Evolutionary conservation across 1,139 yeast genomes (phyloP).

Genomic region (Blastobotrys arbuscula): DNA sequence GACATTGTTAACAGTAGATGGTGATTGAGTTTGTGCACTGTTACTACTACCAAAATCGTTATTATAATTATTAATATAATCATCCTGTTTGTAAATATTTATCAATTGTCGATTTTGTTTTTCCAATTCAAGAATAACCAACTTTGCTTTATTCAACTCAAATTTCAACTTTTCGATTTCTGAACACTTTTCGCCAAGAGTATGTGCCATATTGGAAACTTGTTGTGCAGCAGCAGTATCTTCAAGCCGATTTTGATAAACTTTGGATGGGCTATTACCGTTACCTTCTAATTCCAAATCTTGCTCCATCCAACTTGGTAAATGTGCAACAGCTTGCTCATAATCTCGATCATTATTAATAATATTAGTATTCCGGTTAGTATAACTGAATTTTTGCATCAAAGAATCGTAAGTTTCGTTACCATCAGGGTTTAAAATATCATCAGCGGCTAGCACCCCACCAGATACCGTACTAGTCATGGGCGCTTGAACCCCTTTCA

Average conservation of each 20-base stretch:
- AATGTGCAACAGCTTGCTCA: background rate
- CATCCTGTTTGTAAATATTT: background rate
- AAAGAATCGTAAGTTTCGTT: background rate
- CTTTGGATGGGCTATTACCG: too few relatives aligned
- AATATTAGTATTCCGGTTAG: background rate
- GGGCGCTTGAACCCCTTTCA: conserved; percentile 3
- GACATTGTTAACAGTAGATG: background rate
- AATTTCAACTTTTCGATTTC: conserved; percentile 11
- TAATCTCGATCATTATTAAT: background rate
- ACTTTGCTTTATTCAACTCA: conserved; percentile 6
- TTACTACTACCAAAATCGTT: background rate
- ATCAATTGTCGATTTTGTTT: conserved; percentile 2
- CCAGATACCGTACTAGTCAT: background rate
- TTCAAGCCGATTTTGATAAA: background rate
- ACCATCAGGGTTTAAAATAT: background rate
- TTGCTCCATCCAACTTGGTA: conserved; percentile 13
- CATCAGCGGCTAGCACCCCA: background rate
- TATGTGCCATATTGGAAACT: conserved; percentile 6
- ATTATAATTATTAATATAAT: background rate
- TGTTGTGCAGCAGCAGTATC: conserved; percentile 7
- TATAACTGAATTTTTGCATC: background rate
- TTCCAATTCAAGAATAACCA: conserved; percentile 5
- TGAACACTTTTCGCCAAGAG: conserved; percentile 10
- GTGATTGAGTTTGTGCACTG: background rate
- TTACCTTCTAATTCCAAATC: conserved; percentile 9